Base-by-base conservation (phyloP, 75 land plant genomes). In the Sequoiadendron giganteum region DNA sequence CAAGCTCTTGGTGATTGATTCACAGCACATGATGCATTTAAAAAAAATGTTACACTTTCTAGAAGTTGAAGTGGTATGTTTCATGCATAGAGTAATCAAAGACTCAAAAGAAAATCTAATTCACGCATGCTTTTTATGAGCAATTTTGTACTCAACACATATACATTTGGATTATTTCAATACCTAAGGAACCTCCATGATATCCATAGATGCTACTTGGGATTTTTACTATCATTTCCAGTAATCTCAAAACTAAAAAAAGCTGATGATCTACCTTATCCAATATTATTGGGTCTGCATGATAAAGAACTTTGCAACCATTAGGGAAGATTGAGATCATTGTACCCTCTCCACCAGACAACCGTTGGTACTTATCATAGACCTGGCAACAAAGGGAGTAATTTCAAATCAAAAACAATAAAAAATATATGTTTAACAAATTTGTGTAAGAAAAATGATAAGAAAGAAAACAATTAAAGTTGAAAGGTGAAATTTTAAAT, bases 341-440 rank as follows among this genome's bases (percentile, higher is more conserved):
- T 47, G 92, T 92, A 82, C 93, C 93, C 85, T 92, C 90, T 38
- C 93, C 93, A 43, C 93, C 93, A 84, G 93, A 87, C 38, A 92
- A 42, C 9, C 75, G 56, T 36, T 56, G 39, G 39, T 87, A 82
- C 80, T 72, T 91, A 75, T 92, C 93, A 87, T 92, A 92, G 70
- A 92, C 90, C 93, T 91, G 90, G 55, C 45, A 87, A 47, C 25
- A 72, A 65, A 88, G 72, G 58, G 18, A 34, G 16, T 79, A 32
- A 73, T 11, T 73, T 85, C 86, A 54, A 28, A 34, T 16, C 16
- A 85, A 73, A 73, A 73, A 0, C 10, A 13, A 0, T 15, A n/a
- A 73, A 32, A 73, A 10, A 2, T 34, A 73, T 34, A 11, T 11
- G 34, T 34, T 73, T 32, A 11, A 73, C 13, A 10, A 73, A 30